Evolutionary conservation across 2,329 filamentous ascomycete genomes (phyloP), one percentile per base, ranked within the genome.

Genomic region (Rhexocercosporidium sp.): DNA sequence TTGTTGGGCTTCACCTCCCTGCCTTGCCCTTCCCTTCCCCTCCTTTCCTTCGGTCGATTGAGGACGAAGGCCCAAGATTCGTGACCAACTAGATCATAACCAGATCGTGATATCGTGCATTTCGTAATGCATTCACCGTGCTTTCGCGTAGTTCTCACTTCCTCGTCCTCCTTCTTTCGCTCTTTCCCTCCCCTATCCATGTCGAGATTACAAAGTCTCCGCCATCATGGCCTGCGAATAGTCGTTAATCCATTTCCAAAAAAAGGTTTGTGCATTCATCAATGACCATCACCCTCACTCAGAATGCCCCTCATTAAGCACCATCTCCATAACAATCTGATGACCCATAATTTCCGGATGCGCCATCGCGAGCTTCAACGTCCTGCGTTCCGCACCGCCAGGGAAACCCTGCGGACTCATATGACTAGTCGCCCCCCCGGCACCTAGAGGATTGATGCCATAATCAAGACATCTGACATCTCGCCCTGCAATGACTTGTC

Each of bases 301-400:
- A 49, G 69, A 72, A 72, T 95, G 91, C 6, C 93, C 94, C 75
- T 97, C 92, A 78, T 98, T 98, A 73, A 98, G 86, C 71, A 97
- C 82, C 85, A 99, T 85, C 82, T 99, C 96, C 70, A 98, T 83
- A 70, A 99, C 90, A 71, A 99, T 89, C 82, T 97, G 94, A 76
- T 89, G 90, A 62, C 92, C 89, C 67, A 93, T 87, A 70, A 92
- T 84, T 80, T 97, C 92, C 0, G 96, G 96, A 81, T 99, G 96
- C 76, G 93, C 92, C 92, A 99, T 94, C 74, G 90, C 91, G 73
- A 99, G 88, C 86, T 99, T 99, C 75, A 98, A 90, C 0, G 92
- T 97, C 64, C 92, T 88, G 72, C 90, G 78, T 76, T 75, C 83
- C 63, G 82, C 75, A 53, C 74, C 79, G 59, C 82, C 66, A 69